Evolutionary conservation across 1,139 yeast genomes (phyloP), one percentile per base, ranked within the genome.

Genomic region (Zygosaccharomyces pseudobailii): DNA sequence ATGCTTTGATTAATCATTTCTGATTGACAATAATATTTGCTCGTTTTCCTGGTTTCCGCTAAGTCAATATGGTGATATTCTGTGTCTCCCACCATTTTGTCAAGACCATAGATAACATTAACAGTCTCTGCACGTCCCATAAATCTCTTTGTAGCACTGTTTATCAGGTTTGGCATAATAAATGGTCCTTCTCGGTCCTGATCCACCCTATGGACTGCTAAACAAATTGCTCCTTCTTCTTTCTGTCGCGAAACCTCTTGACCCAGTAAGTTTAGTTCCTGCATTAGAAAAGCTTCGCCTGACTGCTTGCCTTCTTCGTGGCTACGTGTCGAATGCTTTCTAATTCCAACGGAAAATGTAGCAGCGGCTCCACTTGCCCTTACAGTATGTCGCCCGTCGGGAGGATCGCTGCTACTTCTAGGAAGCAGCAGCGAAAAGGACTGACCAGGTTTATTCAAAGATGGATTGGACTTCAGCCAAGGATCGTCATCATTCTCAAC

Each of bases 391-490:
- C 43, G 56, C 10, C 42, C 49, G 20, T 40, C 24, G 49, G 59
- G 58, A 19, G 66, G 52, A 8, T 70, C 67, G 9, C 71, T 78
- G 55, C 71, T 72, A 0, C 94, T 85, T 60, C 87, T 96, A 40
- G 86, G 78, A 61, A 94, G 76, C 54, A 82, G 90, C 49, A 88
- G 75, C 0, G 96, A 87, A 58, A 87, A 82, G 1, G 95, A 81
- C 21, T 88, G 76, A 1, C 87, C 83, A 7, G 79, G 73, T 49
- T 76, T 77, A 55, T 85, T 94, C 66, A 87, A 72, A 36, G 84
- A 78, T 36, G 95, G 96, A 53, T 92, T 74, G 66, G 97, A 81
- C 42, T 83, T 77, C 72, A 90, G 79, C 97, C 98, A 92, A 4
- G 81, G 71, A 4, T 77, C 74, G 42, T 75, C 76, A 13, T 79